Base-by-base conservation (phyloP, 1,284 basidiomycete species). In the Ustanciosporium gigantosporum region DNA sequence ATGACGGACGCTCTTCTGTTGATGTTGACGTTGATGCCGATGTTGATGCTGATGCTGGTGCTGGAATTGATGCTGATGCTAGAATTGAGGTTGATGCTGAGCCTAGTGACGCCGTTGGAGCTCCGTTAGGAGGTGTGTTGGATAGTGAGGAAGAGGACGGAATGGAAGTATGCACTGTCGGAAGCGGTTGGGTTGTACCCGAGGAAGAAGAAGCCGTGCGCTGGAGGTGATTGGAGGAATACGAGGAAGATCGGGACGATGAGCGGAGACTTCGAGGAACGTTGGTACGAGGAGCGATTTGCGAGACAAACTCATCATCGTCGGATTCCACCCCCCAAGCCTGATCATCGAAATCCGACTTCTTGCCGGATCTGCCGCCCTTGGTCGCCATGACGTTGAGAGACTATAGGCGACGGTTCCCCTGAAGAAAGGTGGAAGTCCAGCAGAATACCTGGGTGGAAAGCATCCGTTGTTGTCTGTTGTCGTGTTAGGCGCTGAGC, bases 261-360 rank as follows among this genome's bases (percentile, higher is more conserved):
- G 46, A 34, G 16, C 45, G 59, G 35, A 49, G 50, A n/a, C 56
- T 57, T 11, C 49, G 52, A 25, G 58, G 55, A 3, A 60, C 50
- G 17, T 59, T 58, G 16, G 62, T 51, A 17, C 55, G 41, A 0
- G 57, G 62, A 9, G 55, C 53, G 14, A 71, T 46, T 16, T 58
- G 64, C 17, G 65, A 44, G 34, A 73, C 73, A 49, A 76, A 76
- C 37, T 76, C 72, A n/a, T 76, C 74, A 36, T 76, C 74, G 41
- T 76, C 74, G 20, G 73, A 76, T 20, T 73, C 61, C 23, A 73
- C 64, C 11, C 61, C 73, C 74, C 74, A 76, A 7, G 74, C 72
- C 36, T 73, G 73, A 32, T 74, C 74, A 45, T 76, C 74, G 47
- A 70, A 74, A 48, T 56, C 66, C 19, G 13, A 13, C 36, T 37